These are phyloP conservation scores for Larix sibirica DNA, from an alignment of 83 land plant species.

Conservation along the genomic window DNA sequence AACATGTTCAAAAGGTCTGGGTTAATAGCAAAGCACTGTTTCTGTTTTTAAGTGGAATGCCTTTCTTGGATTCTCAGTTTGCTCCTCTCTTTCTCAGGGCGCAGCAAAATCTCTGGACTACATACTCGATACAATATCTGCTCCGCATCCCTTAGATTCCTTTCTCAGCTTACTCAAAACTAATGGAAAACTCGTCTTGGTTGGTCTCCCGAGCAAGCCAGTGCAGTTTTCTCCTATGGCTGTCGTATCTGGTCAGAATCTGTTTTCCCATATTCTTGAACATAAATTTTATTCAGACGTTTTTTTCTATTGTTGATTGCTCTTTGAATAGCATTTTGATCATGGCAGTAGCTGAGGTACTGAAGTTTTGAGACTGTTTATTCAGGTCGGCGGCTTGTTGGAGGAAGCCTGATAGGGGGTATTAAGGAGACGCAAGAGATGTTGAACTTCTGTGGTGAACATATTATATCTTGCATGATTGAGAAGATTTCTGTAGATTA, in stretches of 20 bases:
- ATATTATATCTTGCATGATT: conserved; percentile 35
- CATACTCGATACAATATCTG: conserved; percentile 76
- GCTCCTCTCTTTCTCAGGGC: conserved; percentile 13
- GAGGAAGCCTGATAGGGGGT: conserved; percentile 40
- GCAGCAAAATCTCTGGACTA: conserved; percentile 45
- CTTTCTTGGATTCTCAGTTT: too few species aligned
- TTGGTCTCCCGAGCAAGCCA: conserved; percentile 65
- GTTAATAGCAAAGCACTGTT: not conserved
- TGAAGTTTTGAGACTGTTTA: not conserved
- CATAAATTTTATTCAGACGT: too few species aligned
- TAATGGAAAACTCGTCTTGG: conserved; percentile 58
- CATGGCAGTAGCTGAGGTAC: too few species aligned
- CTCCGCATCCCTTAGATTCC: conserved; percentile 49
- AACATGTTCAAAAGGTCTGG: not conserved
- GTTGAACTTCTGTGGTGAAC: conserved; percentile 45
- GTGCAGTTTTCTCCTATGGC: not conserved
- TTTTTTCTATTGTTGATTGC: too few species aligned
- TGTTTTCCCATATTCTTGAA: too few species aligned
- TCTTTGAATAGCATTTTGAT: too few species aligned
- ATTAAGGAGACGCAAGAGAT: conserved; percentile 48
- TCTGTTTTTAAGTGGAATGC: not conserved
- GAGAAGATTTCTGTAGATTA: conserved; percentile 44
- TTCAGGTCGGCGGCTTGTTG: conserved; percentile 29
- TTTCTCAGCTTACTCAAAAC: conserved; percentile 51
- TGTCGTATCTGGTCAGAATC: not conserved